phyloP scores from a whole-genome alignment of 1,139 yeast genomes.

The Martiniozyma asiatica region DNA sequence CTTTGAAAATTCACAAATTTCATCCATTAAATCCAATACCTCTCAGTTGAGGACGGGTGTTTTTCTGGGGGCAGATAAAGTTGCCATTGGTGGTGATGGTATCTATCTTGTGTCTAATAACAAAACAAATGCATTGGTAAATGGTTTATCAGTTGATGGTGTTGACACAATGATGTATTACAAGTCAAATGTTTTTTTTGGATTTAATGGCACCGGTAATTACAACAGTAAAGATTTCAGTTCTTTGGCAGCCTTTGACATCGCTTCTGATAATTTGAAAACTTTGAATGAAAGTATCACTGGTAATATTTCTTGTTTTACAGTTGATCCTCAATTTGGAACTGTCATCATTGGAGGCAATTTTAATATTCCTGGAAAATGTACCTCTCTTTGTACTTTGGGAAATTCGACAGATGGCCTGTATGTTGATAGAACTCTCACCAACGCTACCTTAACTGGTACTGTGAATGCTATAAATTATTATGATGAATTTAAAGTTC shows the following conservation, averaged over 20 bases:
- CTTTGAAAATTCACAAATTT: constrained; percentile 4
- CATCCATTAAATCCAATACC: not conserved
- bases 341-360: constrained; percentile 64
- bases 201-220: constrained; percentile 37
- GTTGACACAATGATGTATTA: constrained; percentile 35
- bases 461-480: constrained; percentile 53
- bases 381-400: constrained; percentile 60
- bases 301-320: constrained; percentile 15
- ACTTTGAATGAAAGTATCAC: constrained; percentile 10
- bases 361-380: constrained; percentile 37
- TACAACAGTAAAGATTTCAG: constrained; percentile 12
- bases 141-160: constrained; percentile 15
- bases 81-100: constrained; percentile 40
- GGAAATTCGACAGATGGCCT: constrained; percentile 39
- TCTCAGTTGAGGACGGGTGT: too few relatives aligned
- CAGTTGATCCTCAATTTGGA: constrained; percentile 15
- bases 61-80: constrained; percentile 35
- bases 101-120: constrained; percentile 7
- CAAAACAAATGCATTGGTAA: constrained; percentile 1
- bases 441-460: constrained; percentile 26
- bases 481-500: constrained; percentile 34
- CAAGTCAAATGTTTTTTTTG: constrained; percentile 33
- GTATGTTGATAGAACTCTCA: constrained; percentile 22
- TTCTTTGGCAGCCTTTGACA: constrained; percentile 13
- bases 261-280: constrained; percentile 3